Evolutionary conservation across 1,284 basidiomycete genomes (phyloP).

Genomic region (Boletus semigastroideus): DNA sequence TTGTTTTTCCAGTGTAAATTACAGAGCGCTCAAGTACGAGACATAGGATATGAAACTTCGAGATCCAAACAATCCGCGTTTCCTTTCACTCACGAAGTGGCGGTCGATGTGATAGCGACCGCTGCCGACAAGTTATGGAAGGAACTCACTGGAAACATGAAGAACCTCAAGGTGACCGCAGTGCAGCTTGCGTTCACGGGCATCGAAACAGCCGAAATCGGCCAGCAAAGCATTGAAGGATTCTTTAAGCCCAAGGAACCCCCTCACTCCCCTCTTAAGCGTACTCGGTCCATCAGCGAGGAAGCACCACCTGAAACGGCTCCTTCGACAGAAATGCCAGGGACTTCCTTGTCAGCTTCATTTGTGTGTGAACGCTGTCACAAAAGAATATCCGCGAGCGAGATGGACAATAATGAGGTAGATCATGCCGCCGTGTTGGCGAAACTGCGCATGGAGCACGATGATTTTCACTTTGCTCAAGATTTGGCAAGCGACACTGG

Average conservation of each 20-base stretch:
- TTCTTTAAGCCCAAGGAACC: conserved; percentile 59
- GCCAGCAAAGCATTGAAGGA: conserved; percentile 84
- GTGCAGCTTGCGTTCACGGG: conserved; percentile 83
- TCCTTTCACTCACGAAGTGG: conserved; percentile 74
- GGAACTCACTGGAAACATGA: conserved; percentile 65
- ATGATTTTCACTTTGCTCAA: conserved; percentile 85
- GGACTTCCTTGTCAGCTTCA: conserved; percentile 21
- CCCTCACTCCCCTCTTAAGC: conserved; percentile 24
- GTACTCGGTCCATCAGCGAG: conserved; percentile 21
- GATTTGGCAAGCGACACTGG: conserved; percentile 54
- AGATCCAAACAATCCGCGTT: conserved; percentile 83
- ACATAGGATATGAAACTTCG: conserved; percentile 60
- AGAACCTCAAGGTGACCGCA: conserved; percentile 66
- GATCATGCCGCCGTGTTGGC: conserved; percentile 42
- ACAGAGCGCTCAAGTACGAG: conserved; percentile 5
- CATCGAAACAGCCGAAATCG: conserved; percentile 75
- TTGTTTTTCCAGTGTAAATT: neutral
- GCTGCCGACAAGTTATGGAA: conserved; percentile 86
- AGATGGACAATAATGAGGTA: conserved; percentile 21
- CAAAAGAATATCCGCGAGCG: conserved; percentile 40
- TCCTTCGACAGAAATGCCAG: neutral
- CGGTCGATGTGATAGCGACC: conserved; percentile 75
- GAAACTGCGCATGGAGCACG: conserved; percentile 67
- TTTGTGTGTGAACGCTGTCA: conserved; percentile 58
- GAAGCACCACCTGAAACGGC: neutral